phyloP scores from a whole-genome alignment of 2,329 filamentous ascomycete species.

The Colletotrichum gigasporum region DNA sequence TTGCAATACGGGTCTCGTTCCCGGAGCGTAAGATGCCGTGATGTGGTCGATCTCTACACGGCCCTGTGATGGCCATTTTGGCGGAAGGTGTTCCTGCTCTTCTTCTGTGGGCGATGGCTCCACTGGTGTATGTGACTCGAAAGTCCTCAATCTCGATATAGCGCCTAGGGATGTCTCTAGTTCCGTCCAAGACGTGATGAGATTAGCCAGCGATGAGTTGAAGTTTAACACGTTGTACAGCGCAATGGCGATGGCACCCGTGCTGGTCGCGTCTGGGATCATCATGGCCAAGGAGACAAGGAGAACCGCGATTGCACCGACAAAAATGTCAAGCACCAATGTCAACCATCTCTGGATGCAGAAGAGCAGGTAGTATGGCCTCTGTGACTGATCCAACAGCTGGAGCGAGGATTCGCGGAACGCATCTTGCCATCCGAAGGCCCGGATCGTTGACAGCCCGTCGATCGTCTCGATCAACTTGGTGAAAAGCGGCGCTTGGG shows the following conservation, averaged over 20 bases:
- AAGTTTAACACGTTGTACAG: slow-evolving; percentile 43
- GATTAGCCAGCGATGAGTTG: slow-evolving; percentile 35
- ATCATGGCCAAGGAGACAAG: slow-evolving; percentile 29
- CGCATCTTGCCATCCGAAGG: slow-evolving; percentile 37
- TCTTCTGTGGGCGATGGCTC: slow-evolving; percentile 22
- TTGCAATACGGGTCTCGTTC: slow-evolving; percentile 26
- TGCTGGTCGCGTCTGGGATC: slow-evolving; percentile 19
- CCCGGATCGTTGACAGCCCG: slow-evolving; percentile 39
- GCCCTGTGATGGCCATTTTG: slow-evolving; percentile 35
- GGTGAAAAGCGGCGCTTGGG: slow-evolving; percentile 56
- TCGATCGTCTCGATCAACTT: slow-evolving; percentile 50
- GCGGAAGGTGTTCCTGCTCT: slow-evolving; percentile 3
- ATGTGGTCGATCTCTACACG: slow-evolving; percentile 28
- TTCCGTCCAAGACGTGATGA: slow-evolving; percentile 35
- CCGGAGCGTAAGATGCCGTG: slow-evolving; percentile 11
- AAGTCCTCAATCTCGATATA: slow-evolving; percentile 32
- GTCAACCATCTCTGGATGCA: slow-evolving; percentile 60
- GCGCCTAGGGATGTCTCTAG: slow-evolving; percentile 38
- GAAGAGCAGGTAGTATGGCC: slow-evolving; percentile 52
- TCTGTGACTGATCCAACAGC: slow-evolving; percentile 36
- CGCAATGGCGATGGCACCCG: slow-evolving; percentile 37
- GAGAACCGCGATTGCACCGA: slow-evolving; percentile 33
- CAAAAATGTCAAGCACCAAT: slow-evolving; percentile 54
- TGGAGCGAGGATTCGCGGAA: slow-evolving; percentile 9
- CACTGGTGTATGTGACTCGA: slow-evolving; percentile 30